These are phyloP conservation scores for Aleurites moluccanus DNA, from an alignment of 441 rosid genomes.

Conservation along the genomic window DNA sequence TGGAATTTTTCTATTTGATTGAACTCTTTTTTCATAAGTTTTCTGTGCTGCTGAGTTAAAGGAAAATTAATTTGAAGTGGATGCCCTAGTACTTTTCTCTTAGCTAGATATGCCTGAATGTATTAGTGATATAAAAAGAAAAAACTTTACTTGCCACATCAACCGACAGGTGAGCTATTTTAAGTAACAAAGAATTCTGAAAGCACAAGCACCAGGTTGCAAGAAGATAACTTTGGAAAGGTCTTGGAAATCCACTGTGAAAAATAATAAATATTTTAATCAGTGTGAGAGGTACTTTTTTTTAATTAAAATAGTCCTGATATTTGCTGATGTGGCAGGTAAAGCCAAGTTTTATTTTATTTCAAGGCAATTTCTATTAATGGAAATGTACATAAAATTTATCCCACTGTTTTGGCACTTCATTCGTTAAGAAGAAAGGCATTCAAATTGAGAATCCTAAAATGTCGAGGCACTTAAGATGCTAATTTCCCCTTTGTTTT, in stretches of 20 bases:
- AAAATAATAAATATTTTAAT: no score
- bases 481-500: not conserved
- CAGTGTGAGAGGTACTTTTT: no score
- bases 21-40: not conserved
- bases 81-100: not conserved
- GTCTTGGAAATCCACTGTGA: no score
- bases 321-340: no score
- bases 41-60: not conserved
- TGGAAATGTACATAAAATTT: no score
- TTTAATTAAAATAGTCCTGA: no score
- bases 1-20: not conserved
- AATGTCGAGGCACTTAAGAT: not conserved
- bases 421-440: not conserved
- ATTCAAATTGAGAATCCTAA: not conserved
- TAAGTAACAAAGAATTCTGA: no score
- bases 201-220: no score
- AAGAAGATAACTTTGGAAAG: no score
- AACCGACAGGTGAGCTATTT: not conserved
- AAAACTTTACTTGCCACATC: not conserved
- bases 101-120: not conserved
- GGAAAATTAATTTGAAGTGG: not conserved
- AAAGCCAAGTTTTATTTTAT: no score
- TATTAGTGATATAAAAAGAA: not conserved
- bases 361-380: no score
- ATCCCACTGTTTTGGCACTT: no score